Conservation (phyloP, 345 rosid genomes). For the Acer campestre region DNA sequence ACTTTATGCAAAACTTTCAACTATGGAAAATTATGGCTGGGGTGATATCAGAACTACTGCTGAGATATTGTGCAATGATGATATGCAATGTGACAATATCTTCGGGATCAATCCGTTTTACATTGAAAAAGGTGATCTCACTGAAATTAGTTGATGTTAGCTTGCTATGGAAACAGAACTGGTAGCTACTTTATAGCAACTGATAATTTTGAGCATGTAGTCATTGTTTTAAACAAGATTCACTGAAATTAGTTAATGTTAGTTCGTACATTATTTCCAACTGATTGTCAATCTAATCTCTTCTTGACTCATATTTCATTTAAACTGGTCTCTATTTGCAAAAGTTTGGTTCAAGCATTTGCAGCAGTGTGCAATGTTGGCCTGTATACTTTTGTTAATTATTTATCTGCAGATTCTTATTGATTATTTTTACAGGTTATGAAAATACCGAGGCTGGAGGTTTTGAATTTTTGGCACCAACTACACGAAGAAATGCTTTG, state of each 20-base stretch:
- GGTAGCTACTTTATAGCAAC: neutral
- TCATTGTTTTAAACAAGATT: neutral
- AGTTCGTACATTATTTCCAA: neutral
- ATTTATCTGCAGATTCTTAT: neutral
- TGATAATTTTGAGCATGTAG: neutral
- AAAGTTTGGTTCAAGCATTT: neutral
- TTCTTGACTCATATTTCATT: neutral
- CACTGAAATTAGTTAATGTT: neutral
- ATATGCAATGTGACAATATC: slow-evolving; percentile 46
- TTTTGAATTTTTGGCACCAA: slow-evolving; percentile 89
- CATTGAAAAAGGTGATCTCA: slow-evolving; percentile 65
- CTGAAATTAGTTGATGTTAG: neutral
- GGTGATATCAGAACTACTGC: slow-evolving; percentile 47
- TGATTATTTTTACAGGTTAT: slow-evolving; percentile 43
- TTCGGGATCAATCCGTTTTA: slow-evolving; percentile 83
- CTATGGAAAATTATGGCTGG: slow-evolving; percentile 84
- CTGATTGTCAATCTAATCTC: neutral
- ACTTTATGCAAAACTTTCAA: slow-evolving; percentile 40
- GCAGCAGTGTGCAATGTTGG: neutral
- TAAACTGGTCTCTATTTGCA: neutral
- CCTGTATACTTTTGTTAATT: neutral
- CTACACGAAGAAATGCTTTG: slow-evolving; percentile 79
- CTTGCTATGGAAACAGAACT: neutral
- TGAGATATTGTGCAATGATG: slow-evolving; percentile 36
- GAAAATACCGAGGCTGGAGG: slow-evolving; percentile 52